Percentiles rank a stretch among this genome's conserved stretches.
phyloP scores from a whole-genome alignment of 129 eudicot genomes.

The Centaurea solstitialis region DNA sequence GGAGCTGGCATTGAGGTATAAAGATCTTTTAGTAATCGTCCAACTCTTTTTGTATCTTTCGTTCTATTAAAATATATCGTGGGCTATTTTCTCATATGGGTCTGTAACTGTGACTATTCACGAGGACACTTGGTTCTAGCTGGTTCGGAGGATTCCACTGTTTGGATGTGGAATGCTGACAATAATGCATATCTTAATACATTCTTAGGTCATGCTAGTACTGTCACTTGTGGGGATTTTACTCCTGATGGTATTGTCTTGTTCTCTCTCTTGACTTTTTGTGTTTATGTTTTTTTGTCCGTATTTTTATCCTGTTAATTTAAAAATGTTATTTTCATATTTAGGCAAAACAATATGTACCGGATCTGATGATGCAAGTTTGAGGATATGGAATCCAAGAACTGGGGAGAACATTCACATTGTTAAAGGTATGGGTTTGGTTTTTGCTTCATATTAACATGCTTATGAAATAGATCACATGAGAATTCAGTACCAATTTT shows the following conservation, averaged over 20 bases:
- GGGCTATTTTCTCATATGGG: not conserved
- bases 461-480: not conserved
- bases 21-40: not conserved
- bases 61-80: not conserved
- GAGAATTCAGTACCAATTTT: not conserved
- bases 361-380: conserved; percentile 93
- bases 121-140: conserved; percentile 89
- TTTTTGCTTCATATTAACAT: not conserved
- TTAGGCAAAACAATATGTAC: conserved; percentile 82
- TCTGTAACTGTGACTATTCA: conserved; percentile 28
- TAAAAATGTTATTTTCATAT: not conserved
- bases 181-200: conserved; percentile 53
- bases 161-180: conserved; percentile 99
- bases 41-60: not conserved
- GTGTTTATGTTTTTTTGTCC: not conserved
- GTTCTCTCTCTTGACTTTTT: not conserved
- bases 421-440: conserved; percentile 50
- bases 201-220: conserved; percentile 74
- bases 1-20: conserved; percentile 81
- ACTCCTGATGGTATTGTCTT: conserved; percentile 88
- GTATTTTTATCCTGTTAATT: not conserved
- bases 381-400: conserved; percentile 94
- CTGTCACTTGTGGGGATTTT: conserved; percentile 90
- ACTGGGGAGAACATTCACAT: conserved; percentile 68
- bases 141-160: conserved; percentile 89